Base-by-base conservation (phyloP, 78 protist genomes). In the Kipferlia bialata region DNA sequence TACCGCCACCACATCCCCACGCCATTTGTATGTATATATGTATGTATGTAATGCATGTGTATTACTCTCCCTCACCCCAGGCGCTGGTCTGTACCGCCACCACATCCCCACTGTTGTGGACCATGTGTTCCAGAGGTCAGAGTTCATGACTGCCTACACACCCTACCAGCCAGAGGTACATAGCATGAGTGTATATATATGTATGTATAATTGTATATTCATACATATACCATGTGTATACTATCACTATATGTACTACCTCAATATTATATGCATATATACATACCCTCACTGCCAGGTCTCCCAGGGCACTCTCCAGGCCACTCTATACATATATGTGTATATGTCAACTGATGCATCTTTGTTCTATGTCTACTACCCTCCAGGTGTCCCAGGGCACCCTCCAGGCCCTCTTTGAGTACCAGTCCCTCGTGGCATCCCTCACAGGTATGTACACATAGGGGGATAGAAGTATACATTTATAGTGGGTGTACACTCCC, bases 371-470 rank as follows among this genome's bases (percentile, higher is more conserved):
- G n/a, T n/a, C n/a, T n/a, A n/a, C n/a, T n/a, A n/a, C n/a, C n/a
- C n/a, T n/a, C n/a, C n/a, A n/a, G n/a, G 65, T 71, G 3, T 72
- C 66, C 16, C 77, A 72, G 59, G 77, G 77, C 26, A 72, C 77
- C 3, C 68, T 72, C 26, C 77, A 72, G 34, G 5, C 62, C 16
- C 6, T 59, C 31, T 72, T 72, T 31, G 77, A 72, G 36, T 72
- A 39, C 34, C 66, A 72, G 44, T 60, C 63, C 44, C 10, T 31
- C 15, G 55, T 72, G 16, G 1, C 55, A 28, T 2, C 2, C 16
- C 0, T 72, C 37, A 16, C 66, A 6, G 77, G 77, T 28, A 72
- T 59, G 65, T 16, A 60, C 24, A 18, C 24, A 16, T n/a, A 13
- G 7, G 24, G 7, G 63, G 34, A 34, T 16, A 16, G 7, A 16